Base-by-base conservation (phyloP, 257 asterid genomes). In the Penstemon davidsonii region DNA sequence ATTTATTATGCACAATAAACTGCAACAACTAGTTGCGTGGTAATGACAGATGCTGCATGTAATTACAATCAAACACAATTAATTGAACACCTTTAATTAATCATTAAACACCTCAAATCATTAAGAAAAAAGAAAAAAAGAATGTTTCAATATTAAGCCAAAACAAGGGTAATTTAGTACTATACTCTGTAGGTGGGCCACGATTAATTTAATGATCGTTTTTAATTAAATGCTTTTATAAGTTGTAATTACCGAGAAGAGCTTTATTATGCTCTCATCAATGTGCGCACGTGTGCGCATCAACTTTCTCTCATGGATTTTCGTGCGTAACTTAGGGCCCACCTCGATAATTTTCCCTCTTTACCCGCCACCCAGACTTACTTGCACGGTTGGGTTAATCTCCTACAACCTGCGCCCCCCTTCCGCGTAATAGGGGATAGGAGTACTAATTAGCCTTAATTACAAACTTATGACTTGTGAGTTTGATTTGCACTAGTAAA, bases 241-340 rank as follows among this genome's bases (percentile, higher is more conserved):
- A 43, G 62, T 40, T 4, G 83, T 71, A 61, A 68, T 80, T 78
- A 76, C 83, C 86, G 76, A 85, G 85, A 74, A 74, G 78, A 72
- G 38, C n/a, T 58, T 75, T 67, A 13, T 56, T 8, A 57, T 42
- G 46, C 37, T 68, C 33, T 54, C 33, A 53, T 75, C 36, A 68
- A 67, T 52, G 84, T 49, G 89, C 81, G 85, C 96, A 88, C 93
- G 96, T 88, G 96, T 78, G 96, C 77, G 49, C 79, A 68, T 74
- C 75, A 60, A 61, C 64, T 64, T 39, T 33, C 8, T 76, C 78
- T 38, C 75, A 67, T 74, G 70, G 71, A 58, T 64, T 74, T 72
- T 41, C 78, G 78, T 83, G 83, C 74, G 58, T 60, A 25, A 58
- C n/a, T 13, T 41, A 40, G 87, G 80, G 3, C 86, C 91, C 88